A percentile compares a stretch with the other conserved stretches of the same genome.
Evolutionary conservation across 345 rosid genomes (phyloP).

Genomic region (Dipteronia dyeriana): DNA sequence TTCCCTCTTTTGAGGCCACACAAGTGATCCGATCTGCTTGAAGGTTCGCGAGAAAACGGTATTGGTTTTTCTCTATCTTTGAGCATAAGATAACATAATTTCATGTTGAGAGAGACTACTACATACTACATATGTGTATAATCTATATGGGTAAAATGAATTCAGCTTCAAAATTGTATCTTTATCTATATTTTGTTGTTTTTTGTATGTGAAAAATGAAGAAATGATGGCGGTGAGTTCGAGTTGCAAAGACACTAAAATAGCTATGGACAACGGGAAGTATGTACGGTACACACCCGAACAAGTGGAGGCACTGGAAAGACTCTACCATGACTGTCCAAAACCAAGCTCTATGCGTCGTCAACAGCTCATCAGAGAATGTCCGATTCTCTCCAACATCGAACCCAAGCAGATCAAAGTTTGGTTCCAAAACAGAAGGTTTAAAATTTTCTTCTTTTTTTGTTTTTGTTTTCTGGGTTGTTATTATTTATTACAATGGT

Average conservation of each 20-base stretch:
- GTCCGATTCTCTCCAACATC: constrained; percentile 75
- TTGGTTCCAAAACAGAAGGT: constrained; percentile 87
- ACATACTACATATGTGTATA: not conserved
- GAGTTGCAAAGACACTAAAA: constrained; percentile 53
- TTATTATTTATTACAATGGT: constrained; percentile 6
- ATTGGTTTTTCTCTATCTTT: not conserved
- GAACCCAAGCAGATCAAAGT: constrained; percentile 91
- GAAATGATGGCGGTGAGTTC: constrained; percentile 69
- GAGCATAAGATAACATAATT: too few relatives aligned
- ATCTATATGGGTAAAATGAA: not conserved
- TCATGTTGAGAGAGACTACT: not conserved
- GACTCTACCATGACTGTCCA: constrained; percentile 72
- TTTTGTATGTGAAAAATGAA: constrained; percentile 8
- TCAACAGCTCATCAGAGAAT: constrained; percentile 75
- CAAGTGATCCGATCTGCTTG: constrained; percentile 11
- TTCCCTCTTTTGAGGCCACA: constrained; percentile 6
- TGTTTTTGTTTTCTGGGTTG: not conserved
- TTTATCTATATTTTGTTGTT: not conserved
- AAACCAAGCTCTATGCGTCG: constrained; percentile 82
- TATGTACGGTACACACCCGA: constrained; percentile 79
- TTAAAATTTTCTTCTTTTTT: not conserved
- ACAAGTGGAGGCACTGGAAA: constrained; percentile 79
- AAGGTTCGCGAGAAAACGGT: constrained; percentile 6
- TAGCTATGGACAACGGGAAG: constrained; percentile 66
- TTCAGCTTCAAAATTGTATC: not conserved